Conservation (phyloP, 2,329 filamentous ascomycete genomes). For the Macrophomina pseudophaseolina region DNA sequence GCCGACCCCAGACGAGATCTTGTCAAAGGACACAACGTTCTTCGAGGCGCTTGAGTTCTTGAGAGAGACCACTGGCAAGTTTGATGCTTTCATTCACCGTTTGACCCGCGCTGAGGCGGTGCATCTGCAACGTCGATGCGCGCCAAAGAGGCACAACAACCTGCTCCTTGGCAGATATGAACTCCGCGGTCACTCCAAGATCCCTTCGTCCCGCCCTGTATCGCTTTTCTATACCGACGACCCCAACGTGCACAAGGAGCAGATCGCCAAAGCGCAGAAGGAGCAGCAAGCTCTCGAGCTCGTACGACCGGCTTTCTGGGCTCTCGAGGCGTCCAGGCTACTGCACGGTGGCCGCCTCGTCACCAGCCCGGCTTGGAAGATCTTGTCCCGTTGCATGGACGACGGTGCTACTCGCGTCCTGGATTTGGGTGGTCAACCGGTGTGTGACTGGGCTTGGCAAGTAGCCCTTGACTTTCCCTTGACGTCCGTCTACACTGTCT, state of each 20-base stretch:
- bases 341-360: conserved; percentile 66
- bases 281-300: conserved; percentile 81
- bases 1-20: conserved; percentile 33
- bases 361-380: conserved; percentile 52
- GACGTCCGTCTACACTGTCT: conserved; percentile 85
- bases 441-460: conserved; percentile 96
- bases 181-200: conserved; percentile 60
- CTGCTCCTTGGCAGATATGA: conserved; percentile 86
- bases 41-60: conserved; percentile 85
- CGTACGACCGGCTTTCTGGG: conserved; percentile 65
- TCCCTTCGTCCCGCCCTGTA: conserved; percentile 50
- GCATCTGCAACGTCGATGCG: conserved; percentile 79
- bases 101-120: conserved; percentile 86
- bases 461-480: conserved; percentile 84
- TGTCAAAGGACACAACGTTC: conserved; percentile 73
- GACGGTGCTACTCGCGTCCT: conserved; percentile 74
- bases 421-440: conserved; percentile 82
- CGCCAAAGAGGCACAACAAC: conserved; percentile 74
- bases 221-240: conserved; percentile 53
- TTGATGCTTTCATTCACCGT: conserved; percentile 84
- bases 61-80: conserved; percentile 66
- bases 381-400: conserved; percentile 62
- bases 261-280: conserved; percentile 64
- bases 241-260: conserved; percentile 68
- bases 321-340: conserved; percentile 64